phyloP scores from a whole-genome alignment of 177 flowering plant species.

The Telopea speciosissima region DNA sequence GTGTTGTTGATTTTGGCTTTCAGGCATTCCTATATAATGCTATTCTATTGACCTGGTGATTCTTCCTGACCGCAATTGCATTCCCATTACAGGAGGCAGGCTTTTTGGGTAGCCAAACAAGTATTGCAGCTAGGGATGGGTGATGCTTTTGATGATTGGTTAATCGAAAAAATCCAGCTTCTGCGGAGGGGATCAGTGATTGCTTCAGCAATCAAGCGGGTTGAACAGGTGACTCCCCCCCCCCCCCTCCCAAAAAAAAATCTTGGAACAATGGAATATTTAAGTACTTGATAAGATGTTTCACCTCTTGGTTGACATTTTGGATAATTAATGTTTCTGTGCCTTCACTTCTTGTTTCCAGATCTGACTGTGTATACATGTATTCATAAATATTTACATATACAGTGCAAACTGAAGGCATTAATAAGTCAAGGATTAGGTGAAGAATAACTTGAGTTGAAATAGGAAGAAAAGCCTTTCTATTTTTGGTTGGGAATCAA shows the following conservation, averaged over 20 bases:
- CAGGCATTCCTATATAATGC: neutral
- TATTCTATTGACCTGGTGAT: conserved; percentile 3
- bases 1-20: neutral
- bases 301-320: neutral
- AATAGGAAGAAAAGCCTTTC: too few relatives aligned
- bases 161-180: conserved; percentile 84
- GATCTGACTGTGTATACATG: neutral
- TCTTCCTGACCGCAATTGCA: conserved; percentile 13
- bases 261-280: neutral
- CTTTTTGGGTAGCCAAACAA: conserved; percentile 97
- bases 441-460: too few relatives aligned
- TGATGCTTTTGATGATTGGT: conserved; percentile 99
- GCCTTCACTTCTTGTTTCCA: neutral
- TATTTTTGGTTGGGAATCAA: too few relatives aligned
- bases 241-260: too few relatives aligned
- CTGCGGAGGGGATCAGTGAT: conserved; percentile 78
- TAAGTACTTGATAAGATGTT: too few relatives aligned
- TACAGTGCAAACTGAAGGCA: too few relatives aligned
- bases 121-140: conserved; percentile 97
- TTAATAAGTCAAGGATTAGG: too few relatives aligned
- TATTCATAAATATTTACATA: too few relatives aligned
- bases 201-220: conserved; percentile 70
- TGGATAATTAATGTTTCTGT: neutral
- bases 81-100: conserved; percentile 59
- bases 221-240: conserved; percentile 63